Base-by-base conservation (phyloP, 1,284 basidiomycete species). In the Cutaneotrichosporon dermatis region DNA sequence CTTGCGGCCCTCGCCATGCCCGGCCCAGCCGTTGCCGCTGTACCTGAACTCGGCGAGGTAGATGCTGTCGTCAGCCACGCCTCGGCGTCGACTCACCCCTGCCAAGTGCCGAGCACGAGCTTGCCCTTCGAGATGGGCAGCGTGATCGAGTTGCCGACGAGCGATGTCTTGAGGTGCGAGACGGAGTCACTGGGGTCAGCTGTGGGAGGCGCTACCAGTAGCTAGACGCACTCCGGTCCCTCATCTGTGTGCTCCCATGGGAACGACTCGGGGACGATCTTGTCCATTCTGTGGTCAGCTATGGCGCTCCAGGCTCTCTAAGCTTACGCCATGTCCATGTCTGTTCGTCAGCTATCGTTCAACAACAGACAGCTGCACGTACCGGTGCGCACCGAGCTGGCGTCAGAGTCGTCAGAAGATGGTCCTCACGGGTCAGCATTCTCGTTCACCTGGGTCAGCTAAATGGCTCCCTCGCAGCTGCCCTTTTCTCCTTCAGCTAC, bases 71-170 rank as follows among this genome's bases (percentile, higher is more conserved):
- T 55, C 36, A 48, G 54, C 25, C 25, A 25, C 3, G 25, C 25
- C 25, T 25, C 25, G 2, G 3, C 25, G 3, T 25, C 25, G 25
- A 25, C 25, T 2, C 3, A 3, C 54, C 70, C 90, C 82, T 95
- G 92, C 92, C 92, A 96, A 15, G 90, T 94, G 4, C 92, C 93
- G 43, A 94, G 80, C 66, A 89, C 90, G 63, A 95, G 79, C 50
- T 82, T 81, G 3, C 88, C 90, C 60, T 89, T 83, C 1, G 90
- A 89, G 69, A 96, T 92, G 4, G 92, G 92, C 35, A 95, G 81
- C 11, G 87, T 87, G 67, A 95, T 82, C 1, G 88, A 86, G 16
- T 88, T 83, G 36, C 92, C 92, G 53, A 94, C 80, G 39, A 96
- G 81, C 3, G 89, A 85, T 3, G 90, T 85, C 76, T 96, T 96